Evolutionary conservation across 768 basidiomycete species (phyloP), one percentile per base, ranked within the genome.

Genomic region (Calocybe gangraenosa): DNA sequence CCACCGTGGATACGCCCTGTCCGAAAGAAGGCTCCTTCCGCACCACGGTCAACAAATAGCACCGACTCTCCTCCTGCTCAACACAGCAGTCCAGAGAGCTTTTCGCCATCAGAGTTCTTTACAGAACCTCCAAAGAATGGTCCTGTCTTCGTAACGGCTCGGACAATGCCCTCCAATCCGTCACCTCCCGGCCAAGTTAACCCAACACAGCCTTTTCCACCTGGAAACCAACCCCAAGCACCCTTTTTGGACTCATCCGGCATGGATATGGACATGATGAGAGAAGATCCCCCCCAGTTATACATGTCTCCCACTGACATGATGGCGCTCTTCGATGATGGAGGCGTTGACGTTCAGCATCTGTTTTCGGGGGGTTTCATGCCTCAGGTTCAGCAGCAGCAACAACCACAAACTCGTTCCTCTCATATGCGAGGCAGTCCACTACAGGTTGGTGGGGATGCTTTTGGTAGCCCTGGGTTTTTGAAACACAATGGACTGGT

Each of bases 1-100:
- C 87, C 84, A 9, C 87, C 92, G 7, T 95, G 92, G 92, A 79
- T 94, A 48, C 80, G 92, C 37, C 92, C 92, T 7, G 82, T 92
- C 7, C 85, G 83, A 49, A 91, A 87, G 62, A 88, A 87, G 69
- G 73, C 78, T 4, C 66, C 78, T 3, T 75, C 70, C 36, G 65
- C 60, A 17, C 64, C 72, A 40, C 69, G 70, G 48, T 76, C 77
- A 19, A 65, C 55, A 32, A 64, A 66, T 42, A 74, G 69, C 48
- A 65, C 64, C 33, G 67, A 71, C 52, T 68, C 74, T 46, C 58
- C 76, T 42, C 64, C 76, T 40, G 63, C 78, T 43, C 67, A 74
- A 48, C 63, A 76, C 51, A 66, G 81, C 56, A 83, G 81, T 55
- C 82, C 83, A 3, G 82, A 85, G 56, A 72, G 75, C 6, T 84